These are phyloP conservation scores for Pholiota conissans DNA, from an alignment of 768 basidiomycete genomes.

Conservation along the genomic window DNA sequence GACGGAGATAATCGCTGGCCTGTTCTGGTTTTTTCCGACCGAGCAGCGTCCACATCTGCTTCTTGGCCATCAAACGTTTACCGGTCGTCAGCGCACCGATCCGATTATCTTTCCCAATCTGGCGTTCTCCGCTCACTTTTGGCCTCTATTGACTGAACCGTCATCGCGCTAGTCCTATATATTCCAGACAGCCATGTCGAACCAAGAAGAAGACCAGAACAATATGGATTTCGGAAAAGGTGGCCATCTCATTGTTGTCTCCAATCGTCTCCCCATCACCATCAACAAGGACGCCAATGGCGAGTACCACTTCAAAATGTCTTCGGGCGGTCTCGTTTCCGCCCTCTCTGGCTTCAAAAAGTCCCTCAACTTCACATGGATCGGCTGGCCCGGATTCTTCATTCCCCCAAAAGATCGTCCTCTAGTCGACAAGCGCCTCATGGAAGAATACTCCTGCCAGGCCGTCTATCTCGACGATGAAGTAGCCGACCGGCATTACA, in stretches of 20 bases:
- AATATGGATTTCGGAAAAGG: conserved; percentile 49
- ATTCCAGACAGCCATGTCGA: conserved; percentile 26
- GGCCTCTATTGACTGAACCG: conserved; percentile 19
- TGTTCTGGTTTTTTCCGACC: conserved; percentile 1
- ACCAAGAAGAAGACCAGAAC: conserved; percentile 27
- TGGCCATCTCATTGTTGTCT: conserved; percentile 89
- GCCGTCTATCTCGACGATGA: conserved; percentile 98
- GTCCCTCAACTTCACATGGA: conserved; percentile 97
- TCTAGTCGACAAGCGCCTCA: conserved; percentile 86
- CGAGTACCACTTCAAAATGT: conserved; percentile 99
- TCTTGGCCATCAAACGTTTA: conserved; percentile 27
- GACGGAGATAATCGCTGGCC: conserved; percentile 4
- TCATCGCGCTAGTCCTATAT: conserved; percentile 21
- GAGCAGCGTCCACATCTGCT: not conserved
- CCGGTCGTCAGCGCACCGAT: conserved; percentile 24
- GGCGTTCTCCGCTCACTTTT: conserved; percentile 28
- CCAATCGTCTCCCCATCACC: conserved; percentile 93
- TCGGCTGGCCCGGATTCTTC: conserved; percentile 93
- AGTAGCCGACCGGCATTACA: conserved; percentile 97
- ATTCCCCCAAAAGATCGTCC: conserved; percentile 93
- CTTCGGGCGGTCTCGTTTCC: conserved; percentile 95
- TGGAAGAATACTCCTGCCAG: conserved; percentile 95
- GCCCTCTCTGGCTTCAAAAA: conserved; percentile 98
- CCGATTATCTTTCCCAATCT: conserved; percentile 35
- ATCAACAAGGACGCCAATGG: conserved; percentile 91